Evolutionary conservation across 2,329 filamentous ascomycete species (phyloP).

Genomic region (Claviceps digitariae): DNA sequence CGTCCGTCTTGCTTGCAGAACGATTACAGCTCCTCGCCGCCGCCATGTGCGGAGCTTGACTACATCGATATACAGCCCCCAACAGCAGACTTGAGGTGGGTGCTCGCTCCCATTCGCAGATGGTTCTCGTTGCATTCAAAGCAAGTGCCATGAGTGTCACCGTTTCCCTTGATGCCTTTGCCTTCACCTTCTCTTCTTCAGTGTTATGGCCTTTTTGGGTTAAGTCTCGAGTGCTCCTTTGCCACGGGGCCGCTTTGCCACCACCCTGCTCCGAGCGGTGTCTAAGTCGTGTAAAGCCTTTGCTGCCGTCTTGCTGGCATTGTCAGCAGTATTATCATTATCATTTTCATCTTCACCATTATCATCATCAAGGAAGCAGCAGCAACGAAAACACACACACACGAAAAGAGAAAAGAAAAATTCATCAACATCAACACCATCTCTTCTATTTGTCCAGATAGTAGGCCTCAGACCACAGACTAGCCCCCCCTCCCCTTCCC

Average conservation of each 20-base stretch:
- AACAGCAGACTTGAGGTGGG: constrained; percentile 41
- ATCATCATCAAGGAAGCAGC: not conserved
- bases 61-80: constrained; percentile 38
- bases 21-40: constrained; percentile 42
- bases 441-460: not conserved
- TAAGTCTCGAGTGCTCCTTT: not conserved
- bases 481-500: not conserved
- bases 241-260: constrained; percentile 1
- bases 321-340: not conserved
- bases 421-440: not conserved
- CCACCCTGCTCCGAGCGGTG: constrained; percentile 1
- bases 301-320: not conserved
- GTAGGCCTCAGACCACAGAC: not conserved
- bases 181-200: not conserved
- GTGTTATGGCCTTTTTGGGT: constrained; percentile 1
- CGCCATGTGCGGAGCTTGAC: constrained; percentile 31
- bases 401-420: not conserved
- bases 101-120: constrained; percentile 15
- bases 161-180: not conserved
- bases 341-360: not conserved
- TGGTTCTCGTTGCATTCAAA: constrained; percentile 7
- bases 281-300: not conserved
- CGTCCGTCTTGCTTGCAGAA: constrained; percentile 21
- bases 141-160: constrained; percentile 6
- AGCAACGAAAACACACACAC: not conserved